Evolutionary conservation across 2,329 filamentous ascomycete genomes (phyloP).

Genomic region (Pseudogymnoascus sp.): DNA sequence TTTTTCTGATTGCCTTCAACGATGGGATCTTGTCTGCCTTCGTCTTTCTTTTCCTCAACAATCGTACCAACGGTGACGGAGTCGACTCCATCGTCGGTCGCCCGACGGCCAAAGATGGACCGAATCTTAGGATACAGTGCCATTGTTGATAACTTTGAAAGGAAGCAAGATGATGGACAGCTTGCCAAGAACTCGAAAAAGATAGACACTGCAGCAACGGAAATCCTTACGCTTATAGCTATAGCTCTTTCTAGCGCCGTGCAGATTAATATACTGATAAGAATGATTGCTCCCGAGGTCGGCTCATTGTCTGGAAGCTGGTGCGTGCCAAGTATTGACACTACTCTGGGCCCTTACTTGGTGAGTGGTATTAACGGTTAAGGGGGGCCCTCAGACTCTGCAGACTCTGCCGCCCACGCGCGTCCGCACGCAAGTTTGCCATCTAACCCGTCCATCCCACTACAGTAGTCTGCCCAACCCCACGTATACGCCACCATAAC

Average conservation of each 20-base stretch:
- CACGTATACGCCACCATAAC: background rate
- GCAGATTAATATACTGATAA: conserved; percentile 4
- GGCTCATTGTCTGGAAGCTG: background rate
- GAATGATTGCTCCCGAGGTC: background rate
- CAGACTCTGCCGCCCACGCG: background rate
- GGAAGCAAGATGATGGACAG: background rate
- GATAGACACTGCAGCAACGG: background rate
- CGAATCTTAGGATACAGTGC: conserved; percentile 12
- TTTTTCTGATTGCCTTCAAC: conserved; percentile 1
- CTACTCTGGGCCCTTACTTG: background rate
- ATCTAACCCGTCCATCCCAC: background rate
- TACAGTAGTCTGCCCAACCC: background rate
- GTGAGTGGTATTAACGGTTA: background rate
- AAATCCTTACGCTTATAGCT: conserved; percentile 8
- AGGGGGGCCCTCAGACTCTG: background rate
- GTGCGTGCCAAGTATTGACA: conserved; percentile 4
- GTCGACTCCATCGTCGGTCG: conserved; percentile 13
- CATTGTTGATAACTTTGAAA: conserved; percentile 15
- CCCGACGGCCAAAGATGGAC: conserved; percentile 12
- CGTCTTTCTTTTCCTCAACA: background rate
- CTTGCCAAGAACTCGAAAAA: background rate
- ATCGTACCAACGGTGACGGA: background rate
- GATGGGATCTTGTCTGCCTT: background rate
- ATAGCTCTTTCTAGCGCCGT: background rate
- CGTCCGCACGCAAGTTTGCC: background rate